Conservation (phyloP, 768 basidiomycete species). For the Rhodocollybia butyracea region DNA sequence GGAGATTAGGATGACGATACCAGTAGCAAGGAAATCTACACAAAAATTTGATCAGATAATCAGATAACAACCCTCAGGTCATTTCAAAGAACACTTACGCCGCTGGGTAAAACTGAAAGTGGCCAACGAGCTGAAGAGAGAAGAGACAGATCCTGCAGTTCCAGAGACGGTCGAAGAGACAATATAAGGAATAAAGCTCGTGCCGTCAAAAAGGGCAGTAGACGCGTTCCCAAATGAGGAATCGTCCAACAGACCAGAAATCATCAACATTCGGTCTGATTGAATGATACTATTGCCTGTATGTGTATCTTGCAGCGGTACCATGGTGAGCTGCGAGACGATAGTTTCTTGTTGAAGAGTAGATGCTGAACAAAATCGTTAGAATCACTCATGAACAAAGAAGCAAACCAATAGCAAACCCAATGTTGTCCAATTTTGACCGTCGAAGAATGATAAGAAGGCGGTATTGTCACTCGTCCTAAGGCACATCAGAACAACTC, state of each 20-base stretch:
- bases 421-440: slow-evolving; percentile 65
- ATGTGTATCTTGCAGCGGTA: slow-evolving; percentile 83
- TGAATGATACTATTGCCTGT: slow-evolving; percentile 67
- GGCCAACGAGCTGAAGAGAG: slow-evolving; percentile 80
- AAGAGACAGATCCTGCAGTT: slow-evolving; percentile 63
- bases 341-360: slow-evolving; percentile 53
- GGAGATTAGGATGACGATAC: slow-evolving; percentile 93
- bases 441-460: slow-evolving; percentile 87
- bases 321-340: slow-evolving; percentile 84
- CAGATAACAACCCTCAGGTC: neutral
- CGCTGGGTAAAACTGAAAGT: slow-evolving; percentile 71
- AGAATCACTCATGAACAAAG: neutral
- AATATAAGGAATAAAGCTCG: slow-evolving; percentile 79
- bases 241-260: slow-evolving; percentile 75
- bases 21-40: slow-evolving; percentile 83
- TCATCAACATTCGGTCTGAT: slow-evolving; percentile 84
- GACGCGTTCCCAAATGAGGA: slow-evolving; percentile 76
- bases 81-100: slow-evolving; percentile 42
- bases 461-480: slow-evolving; percentile 57
- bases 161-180: slow-evolving; percentile 65
- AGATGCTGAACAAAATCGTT: slow-evolving; percentile 40
- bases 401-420: slow-evolving; percentile 35
- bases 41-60: slow-evolving; percentile 8
- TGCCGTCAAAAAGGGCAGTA: slow-evolving; percentile 84
- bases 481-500: slow-evolving; percentile 6